A percentile compares a stretch with the other conserved stretches of the same genome.
Conservation (phyloP, 768 basidiomycete genomes). For the Boletus insuetus region DNA sequence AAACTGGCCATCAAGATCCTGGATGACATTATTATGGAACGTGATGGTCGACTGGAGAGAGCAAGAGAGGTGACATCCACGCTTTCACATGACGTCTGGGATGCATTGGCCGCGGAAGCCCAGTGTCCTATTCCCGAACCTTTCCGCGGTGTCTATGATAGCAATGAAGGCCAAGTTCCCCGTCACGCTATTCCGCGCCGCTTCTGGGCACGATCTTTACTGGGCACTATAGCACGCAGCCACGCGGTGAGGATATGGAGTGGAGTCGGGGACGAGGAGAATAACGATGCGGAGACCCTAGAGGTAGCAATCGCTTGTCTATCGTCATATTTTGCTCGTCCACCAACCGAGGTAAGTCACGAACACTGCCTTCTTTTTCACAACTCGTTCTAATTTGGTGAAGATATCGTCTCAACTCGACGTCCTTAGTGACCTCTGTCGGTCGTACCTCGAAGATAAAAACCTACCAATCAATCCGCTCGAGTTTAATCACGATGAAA, state of each 20-base stretch:
- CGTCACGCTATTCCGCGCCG: constrained; percentile 40
- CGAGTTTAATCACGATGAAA: constrained; percentile 34
- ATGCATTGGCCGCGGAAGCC: constrained; percentile 44
- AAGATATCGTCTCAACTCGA: constrained; percentile 44
- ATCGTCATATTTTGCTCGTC: constrained; percentile 51
- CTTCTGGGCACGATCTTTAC: constrained; percentile 50
- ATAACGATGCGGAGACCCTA: constrained; percentile 28
- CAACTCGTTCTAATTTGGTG: not conserved
- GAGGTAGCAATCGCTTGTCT: constrained; percentile 48
- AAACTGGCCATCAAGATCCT: constrained; percentile 38
- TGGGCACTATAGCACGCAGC: constrained; percentile 42
- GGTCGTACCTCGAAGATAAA: constrained; percentile 33
- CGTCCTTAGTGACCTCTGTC: constrained; percentile 39
- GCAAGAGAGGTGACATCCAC: constrained; percentile 39
- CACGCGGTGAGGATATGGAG: constrained; percentile 42
- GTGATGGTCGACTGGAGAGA: constrained; percentile 37
- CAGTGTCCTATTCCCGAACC: constrained; percentile 34
- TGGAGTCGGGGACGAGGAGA: constrained; percentile 8
- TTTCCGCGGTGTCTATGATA: constrained; percentile 21
- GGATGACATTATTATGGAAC: constrained; percentile 38
- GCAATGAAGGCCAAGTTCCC: constrained; percentile 5
- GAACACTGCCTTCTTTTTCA: not conserved
- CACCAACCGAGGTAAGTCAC: constrained; percentile 40
- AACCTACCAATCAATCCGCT: constrained; percentile 29
- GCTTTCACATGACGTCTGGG: constrained; percentile 55